Base-by-base conservation (phyloP, 805 yeast genomes). In the Candida fluviatilis region DNA sequence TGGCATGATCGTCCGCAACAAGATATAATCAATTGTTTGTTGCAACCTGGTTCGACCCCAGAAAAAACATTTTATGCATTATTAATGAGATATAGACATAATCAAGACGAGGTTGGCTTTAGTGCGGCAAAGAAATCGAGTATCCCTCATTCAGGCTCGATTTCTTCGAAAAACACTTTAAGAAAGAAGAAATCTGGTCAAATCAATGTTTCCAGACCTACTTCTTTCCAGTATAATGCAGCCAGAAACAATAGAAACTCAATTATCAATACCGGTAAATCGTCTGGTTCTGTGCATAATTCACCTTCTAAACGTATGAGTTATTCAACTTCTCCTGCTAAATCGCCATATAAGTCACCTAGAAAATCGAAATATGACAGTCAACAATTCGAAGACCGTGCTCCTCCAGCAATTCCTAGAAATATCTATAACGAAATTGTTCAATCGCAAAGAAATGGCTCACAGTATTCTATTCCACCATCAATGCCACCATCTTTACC, bases 1-100 rank as follows among this genome's bases (percentile, higher is more conserved):
- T 77, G 82, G 82, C 76, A 76, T 48, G 78, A 76, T 33, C 62
- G 81, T 48, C 50, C 66, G 4, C 62, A 65, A 44, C 54, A 60
- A 18, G 74, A 69, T 25, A 69, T 69, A 12, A 50, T 66, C 18
- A 48, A 50, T 31, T 55, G 66, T 39, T 58, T 69, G 17, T 58
- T 68, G 41, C 51, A 50, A 24, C 60, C 54, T 37, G 73, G 73
- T 15, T 52, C 69, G 12, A 64, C 62, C 46, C 71, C 73, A 5
- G 74, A 69, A 46, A 69, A 69, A 48, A 68, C 74, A 4, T 69
- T 69, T 43, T 69, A 69, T 36, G 73, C 74, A 2, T 65, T 69
- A 47, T 59, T 69, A 31, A 51, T 68, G 51, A 55, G 73, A 43
- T 69, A 69, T 50, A 62, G 71, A 49, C 72, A 67, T 46, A 60